Percentiles rank a stretch among this genome's conserved stretches.
Conservation (phyloP, 2,329 filamentous ascomycete species). For the Chaetomiaceae sp. region DNA sequence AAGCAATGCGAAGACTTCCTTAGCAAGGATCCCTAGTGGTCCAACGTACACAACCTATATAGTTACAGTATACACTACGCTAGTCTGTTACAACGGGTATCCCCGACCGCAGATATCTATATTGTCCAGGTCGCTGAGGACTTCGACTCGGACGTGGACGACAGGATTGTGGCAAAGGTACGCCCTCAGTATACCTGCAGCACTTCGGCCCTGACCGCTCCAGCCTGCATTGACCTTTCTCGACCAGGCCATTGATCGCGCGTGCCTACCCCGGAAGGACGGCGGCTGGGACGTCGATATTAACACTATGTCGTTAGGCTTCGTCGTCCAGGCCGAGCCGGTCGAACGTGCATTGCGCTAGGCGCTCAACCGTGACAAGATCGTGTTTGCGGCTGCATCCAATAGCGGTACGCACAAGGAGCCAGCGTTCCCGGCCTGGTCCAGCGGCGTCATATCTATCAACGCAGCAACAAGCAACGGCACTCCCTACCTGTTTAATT, state of each 20-base stretch:
- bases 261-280: neutral
- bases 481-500: neutral
- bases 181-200: no score
- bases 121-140: neutral
- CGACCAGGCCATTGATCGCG: neutral
- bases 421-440: conserved; percentile 1
- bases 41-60: neutral
- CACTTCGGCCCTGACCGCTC: no score
- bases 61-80: neutral
- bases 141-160: conserved; percentile 1
- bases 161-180: neutral
- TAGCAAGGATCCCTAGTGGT: neutral
- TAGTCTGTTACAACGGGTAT: neutral
- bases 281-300: conserved; percentile 1
- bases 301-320: neutral
- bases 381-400: neutral
- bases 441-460: neutral
- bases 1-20: neutral
- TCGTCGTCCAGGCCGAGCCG: neutral
- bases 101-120: neutral
- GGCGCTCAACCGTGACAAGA: neutral
- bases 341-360: neutral
- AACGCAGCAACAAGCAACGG: neutral
- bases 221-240: neutral
- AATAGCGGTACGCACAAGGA: neutral